Conservation (phyloP, 2,329 filamentous ascomycete species). For the Pseudogymnoascus verrucosus region DNA sequence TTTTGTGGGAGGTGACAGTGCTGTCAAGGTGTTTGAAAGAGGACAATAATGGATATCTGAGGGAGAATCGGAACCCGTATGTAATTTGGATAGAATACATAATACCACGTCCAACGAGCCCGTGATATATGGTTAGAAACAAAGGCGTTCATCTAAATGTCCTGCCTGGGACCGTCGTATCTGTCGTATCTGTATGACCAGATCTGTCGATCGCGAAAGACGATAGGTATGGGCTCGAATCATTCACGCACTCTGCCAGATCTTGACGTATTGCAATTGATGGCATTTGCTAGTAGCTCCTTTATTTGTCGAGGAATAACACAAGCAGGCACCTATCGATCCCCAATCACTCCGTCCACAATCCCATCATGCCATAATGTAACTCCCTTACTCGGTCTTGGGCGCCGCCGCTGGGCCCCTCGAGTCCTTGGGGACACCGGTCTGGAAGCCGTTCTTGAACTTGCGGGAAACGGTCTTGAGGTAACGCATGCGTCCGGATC, state of each 20-base stretch:
- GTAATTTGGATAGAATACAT: constrained; percentile 8
- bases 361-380: constrained; percentile 27
- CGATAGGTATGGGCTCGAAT: not conserved
- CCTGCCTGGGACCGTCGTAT: not conserved
- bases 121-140: not conserved
- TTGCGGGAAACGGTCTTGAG: constrained; percentile 85
- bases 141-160: not conserved
- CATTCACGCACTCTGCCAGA: constrained; percentile 3
- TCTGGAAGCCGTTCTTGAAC: constrained; percentile 98
- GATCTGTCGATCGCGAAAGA: not conserved
- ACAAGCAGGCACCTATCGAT: constrained; percentile 24
- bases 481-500: constrained; percentile 91
- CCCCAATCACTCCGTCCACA: constrained; percentile 28
- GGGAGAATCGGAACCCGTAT: not conserved
- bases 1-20: constrained; percentile 69
- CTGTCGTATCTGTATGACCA: not conserved
- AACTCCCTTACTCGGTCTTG: constrained; percentile 31
- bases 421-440: constrained; percentile 75
- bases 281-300: constrained; percentile 28
- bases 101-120: constrained; percentile 1
- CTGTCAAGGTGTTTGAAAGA: constrained; percentile 75
- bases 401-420: constrained; percentile 47
- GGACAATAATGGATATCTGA: constrained; percentile 45
- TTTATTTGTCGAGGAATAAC: constrained; percentile 23
- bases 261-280: constrained; percentile 22